Evolutionary conservation across 495 filamentous ascomycete species (phyloP).

Genomic region (Aspergillus asperescens): DNA sequence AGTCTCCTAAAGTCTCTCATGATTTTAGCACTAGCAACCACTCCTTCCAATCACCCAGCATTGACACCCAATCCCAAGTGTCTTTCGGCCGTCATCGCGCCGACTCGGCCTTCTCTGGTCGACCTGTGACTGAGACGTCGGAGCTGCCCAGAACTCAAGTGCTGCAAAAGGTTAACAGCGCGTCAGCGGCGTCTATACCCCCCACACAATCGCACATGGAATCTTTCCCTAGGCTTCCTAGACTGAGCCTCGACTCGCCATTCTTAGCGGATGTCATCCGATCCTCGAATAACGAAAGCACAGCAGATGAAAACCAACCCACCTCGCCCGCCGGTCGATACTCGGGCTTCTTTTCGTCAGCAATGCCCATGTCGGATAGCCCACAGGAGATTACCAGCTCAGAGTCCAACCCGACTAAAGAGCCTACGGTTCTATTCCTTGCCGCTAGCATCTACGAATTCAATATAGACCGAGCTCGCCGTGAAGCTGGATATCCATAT

Average conservation of each 20-base stretch:
- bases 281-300: slow-evolving; percentile 13
- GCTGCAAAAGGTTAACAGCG: slow-evolving; percentile 29
- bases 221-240: slow-evolving; percentile 36
- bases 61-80: slow-evolving; percentile 27
- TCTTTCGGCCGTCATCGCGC: slow-evolving; percentile 30
- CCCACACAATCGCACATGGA: slow-evolving; percentile 24
- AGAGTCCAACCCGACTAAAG: slow-evolving; percentile 26
- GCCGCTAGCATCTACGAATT: slow-evolving; percentile 95
- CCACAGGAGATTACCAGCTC: slow-evolving; percentile 27
- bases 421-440: slow-evolving; percentile 66
- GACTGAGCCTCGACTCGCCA: slow-evolving; percentile 41
- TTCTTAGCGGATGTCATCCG: slow-evolving; percentile 37
- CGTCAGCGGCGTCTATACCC: slow-evolving; percentile 11
- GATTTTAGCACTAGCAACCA: slow-evolving; percentile 41
- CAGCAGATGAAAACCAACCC: slow-evolving; percentile 21
- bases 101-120: slow-evolving; percentile 31
- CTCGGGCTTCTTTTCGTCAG: slow-evolving; percentile 77
- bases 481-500: slow-evolving; percentile 93
- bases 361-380: slow-evolving; percentile 72
- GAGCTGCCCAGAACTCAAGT: slow-evolving; percentile 26
- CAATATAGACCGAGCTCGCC: slow-evolving; percentile 85
- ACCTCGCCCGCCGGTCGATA: slow-evolving; percentile 33
- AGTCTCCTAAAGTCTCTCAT: slow-evolving; percentile 53
- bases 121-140: slow-evolving; percentile 15
- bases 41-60: slow-evolving; percentile 34